Conservation (phyloP, 2,329 filamentous ascomycete genomes). For the Beauveria medogensis region DNA sequence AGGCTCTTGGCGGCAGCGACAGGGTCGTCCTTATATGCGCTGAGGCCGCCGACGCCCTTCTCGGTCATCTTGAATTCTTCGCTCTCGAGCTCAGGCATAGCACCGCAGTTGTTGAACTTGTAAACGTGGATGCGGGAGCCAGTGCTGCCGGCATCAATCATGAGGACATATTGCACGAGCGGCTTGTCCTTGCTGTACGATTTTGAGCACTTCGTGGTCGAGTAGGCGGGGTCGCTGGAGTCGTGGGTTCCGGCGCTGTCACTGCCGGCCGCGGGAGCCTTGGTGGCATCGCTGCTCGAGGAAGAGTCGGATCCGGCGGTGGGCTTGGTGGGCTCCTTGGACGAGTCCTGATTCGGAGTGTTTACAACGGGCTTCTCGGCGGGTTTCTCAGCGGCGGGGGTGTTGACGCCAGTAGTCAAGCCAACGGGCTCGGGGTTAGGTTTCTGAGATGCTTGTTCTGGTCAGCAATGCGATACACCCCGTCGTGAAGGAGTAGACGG, state of each 20-base stretch:
- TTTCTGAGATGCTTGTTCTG: neutral
- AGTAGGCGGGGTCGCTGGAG: constrained; percentile 41
- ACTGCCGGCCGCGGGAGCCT: constrained; percentile 12
- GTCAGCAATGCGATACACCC: neutral
- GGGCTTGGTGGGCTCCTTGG: constrained; percentile 2
- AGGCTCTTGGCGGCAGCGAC: constrained; percentile 83
- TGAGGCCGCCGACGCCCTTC: constrained; percentile 75
- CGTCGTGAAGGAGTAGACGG: neutral
- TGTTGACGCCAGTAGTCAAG: constrained; percentile 10
- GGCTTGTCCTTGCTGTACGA: constrained; percentile 84
- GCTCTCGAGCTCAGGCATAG: constrained; percentile 66
- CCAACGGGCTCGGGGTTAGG: constrained; percentile 8
- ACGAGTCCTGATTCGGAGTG: neutral
- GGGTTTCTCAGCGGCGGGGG: constrained; percentile 4
- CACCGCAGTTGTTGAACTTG: constrained; percentile 81
- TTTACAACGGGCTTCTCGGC: constrained; percentile 1
- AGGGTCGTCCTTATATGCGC: constrained; percentile 78
- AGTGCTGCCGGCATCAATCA: constrained; percentile 97
- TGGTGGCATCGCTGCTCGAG: neutral
- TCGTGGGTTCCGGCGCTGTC: constrained; percentile 50
- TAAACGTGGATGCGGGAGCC: constrained; percentile 97
- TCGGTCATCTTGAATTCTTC: constrained; percentile 93
- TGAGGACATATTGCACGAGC: constrained; percentile 92
- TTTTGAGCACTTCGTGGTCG: constrained; percentile 69
- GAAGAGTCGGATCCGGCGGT: constrained; percentile 1